phyloP scores from a whole-genome alignment of 148 eudicot species.

The Diospyros lotus region DNA sequence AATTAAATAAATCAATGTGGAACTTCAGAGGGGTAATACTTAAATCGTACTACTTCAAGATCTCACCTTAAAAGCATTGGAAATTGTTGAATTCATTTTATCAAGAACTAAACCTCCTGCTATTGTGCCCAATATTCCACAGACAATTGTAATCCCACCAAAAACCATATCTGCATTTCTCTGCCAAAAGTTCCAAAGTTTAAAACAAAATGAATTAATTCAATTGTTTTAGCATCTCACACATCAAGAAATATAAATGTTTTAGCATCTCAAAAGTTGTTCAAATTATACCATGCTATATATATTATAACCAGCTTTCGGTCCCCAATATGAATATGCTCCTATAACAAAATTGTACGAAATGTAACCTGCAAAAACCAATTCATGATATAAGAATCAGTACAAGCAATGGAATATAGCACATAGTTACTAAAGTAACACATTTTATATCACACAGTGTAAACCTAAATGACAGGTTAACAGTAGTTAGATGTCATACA shows the following conservation, averaged over 20 bases:
- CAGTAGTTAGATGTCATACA: not conserved
- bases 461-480: not conserved
- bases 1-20: not conserved
- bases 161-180: conserved; percentile 75
- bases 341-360: conserved; percentile 96
- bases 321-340: conserved; percentile 99
- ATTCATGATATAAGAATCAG: not conserved
- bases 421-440: too few species aligned
- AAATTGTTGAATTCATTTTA: conserved; percentile 58
- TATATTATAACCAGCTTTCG: conserved; percentile 91
- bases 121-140: conserved; percentile 83
- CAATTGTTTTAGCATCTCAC: not conserved
- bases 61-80: conserved; percentile 90
- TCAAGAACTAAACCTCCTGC: conserved; percentile 82
- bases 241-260: not conserved
- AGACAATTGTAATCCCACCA: conserved; percentile 75
- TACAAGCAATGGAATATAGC: not conserved
- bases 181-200: conserved; percentile 29
- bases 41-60: not conserved
- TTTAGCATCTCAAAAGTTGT: not conserved
- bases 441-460: not conserved
- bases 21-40: not conserved
- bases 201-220: not conserved
- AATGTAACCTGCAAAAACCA: conserved; percentile 63
- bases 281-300: conserved; percentile 72